Conservation (phyloP, 1,284 basidiomycete species). For the Apiotrichum laibachii region DNA sequence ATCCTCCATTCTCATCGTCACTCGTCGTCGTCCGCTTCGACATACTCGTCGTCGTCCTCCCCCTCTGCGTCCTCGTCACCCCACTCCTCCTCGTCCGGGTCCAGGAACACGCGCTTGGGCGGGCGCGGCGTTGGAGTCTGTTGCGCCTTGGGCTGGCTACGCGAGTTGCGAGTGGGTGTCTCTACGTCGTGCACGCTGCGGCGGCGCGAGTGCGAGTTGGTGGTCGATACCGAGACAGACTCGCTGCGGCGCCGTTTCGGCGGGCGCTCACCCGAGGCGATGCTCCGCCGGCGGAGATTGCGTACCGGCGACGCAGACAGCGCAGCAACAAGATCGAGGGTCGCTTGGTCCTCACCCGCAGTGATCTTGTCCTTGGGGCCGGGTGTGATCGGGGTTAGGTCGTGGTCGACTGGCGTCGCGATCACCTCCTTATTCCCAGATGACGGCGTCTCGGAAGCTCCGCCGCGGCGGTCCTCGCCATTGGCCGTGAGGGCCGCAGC, state of each 20-base stretch:
- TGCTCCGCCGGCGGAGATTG: slow-evolving; percentile 30
- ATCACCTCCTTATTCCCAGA: slow-evolving; percentile 16
- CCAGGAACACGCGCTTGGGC: neutral
- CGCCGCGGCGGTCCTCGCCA: neutral
- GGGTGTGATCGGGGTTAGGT: slow-evolving; percentile 2
- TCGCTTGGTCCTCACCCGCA: slow-evolving; percentile 39
- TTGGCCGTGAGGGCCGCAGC: slow-evolving; percentile 1
- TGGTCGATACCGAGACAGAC: neutral
- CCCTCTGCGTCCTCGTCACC: slow-evolving; percentile 17
- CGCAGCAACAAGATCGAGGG: slow-evolving; percentile 38
- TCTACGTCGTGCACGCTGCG: neutral
- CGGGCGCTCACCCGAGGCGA: slow-evolving; percentile 4
- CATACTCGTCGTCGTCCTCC: slow-evolving; percentile 13
- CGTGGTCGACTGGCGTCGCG: slow-evolving; percentile 16
- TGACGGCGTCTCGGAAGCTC: slow-evolving; percentile 5
- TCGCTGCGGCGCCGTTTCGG: slow-evolving; percentile 12
- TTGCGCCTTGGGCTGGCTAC: neutral
- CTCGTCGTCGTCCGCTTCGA: neutral
- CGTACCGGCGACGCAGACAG: slow-evolving; percentile 29
- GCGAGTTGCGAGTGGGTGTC: neutral
- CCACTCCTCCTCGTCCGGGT: slow-evolving; percentile 4
- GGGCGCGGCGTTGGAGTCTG: neutral
- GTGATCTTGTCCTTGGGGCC: slow-evolving; percentile 16
- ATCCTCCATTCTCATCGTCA: no score
- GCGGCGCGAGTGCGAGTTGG: neutral